Conservation (phyloP, 2,329 filamentous ascomycete genomes). For the Diplocarpon rosae region DNA sequence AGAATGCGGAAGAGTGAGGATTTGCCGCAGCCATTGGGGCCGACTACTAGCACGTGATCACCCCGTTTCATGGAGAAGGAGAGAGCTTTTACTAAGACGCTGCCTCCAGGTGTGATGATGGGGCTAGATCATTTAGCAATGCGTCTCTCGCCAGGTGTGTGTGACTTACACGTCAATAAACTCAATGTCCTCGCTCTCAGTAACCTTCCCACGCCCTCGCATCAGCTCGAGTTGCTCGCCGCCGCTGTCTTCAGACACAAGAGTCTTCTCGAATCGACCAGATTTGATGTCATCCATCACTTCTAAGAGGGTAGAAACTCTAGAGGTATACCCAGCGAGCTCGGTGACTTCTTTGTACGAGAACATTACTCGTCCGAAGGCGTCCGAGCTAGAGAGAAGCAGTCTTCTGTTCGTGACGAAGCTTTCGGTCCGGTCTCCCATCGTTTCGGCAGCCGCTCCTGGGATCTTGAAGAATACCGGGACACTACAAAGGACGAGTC, state of each 20-base stretch:
- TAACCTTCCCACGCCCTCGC: constrained; percentile 66
- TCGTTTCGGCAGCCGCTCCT: constrained; percentile 42
- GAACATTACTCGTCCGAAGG: constrained; percentile 93
- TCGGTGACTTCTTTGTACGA: constrained; percentile 97
- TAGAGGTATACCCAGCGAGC: constrained; percentile 86
- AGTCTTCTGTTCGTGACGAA: constrained; percentile 93
- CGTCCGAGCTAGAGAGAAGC: constrained; percentile 86
- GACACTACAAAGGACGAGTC: constrained; percentile 82
- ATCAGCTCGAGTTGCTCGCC: constrained; percentile 77
- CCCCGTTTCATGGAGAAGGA: constrained; percentile 80
- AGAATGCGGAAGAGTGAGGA: constrained; percentile 93
- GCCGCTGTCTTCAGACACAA: constrained; percentile 78
- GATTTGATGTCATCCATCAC: constrained; percentile 90
- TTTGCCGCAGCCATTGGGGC: constrained; percentile 95
- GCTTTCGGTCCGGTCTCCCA: constrained; percentile 61
- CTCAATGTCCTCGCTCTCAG: constrained; percentile 73
- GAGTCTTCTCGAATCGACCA: constrained; percentile 90
- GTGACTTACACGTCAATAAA: constrained; percentile 64
- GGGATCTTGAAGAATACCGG: constrained; percentile 94
- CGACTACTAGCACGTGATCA: constrained; percentile 82
- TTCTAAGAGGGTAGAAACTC: constrained; percentile 78
- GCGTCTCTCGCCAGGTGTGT: not conserved
- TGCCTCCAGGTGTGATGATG: constrained; percentile 93
- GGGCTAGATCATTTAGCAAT: constrained; percentile 38
- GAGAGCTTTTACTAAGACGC: constrained; percentile 75